These are phyloP conservation scores for Leucosporidium creatinivorum DNA, from an alignment of 768 basidiomycete genomes.

Conservation along the genomic window DNA sequence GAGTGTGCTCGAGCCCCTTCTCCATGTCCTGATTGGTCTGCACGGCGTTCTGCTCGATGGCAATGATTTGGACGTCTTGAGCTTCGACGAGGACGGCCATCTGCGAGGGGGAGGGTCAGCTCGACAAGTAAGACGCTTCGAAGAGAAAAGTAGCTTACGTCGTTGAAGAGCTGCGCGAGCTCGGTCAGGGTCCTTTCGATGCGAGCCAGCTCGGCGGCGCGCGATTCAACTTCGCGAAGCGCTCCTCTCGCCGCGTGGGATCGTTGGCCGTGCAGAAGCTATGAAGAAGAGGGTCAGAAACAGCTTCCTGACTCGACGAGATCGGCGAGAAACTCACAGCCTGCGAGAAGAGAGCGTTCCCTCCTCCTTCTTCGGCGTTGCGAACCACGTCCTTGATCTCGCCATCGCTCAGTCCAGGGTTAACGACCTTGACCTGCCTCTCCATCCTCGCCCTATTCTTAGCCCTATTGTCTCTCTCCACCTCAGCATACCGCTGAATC, in stretches of 20 bases:
- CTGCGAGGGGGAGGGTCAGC: constrained; percentile 42
- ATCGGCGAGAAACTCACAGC: constrained; percentile 1
- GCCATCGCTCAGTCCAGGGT: constrained; percentile 10
- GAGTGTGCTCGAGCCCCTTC: constrained; percentile 65
- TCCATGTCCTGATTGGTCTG: constrained; percentile 61
- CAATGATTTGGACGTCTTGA: constrained; percentile 64
- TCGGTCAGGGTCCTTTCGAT: constrained; percentile 78
- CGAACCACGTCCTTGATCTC: constrained; percentile 14
- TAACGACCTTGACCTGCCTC: constrained; percentile 44
- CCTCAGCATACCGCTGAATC: constrained; percentile 44
- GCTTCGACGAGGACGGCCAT: constrained; percentile 71
- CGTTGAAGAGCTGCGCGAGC: constrained; percentile 73
- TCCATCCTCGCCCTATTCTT: constrained; percentile 45
- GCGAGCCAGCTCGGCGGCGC: constrained; percentile 69
- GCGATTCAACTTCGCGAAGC: constrained; percentile 75
- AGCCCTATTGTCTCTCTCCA: constrained; percentile 44
- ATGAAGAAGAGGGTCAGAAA: constrained; percentile 44
- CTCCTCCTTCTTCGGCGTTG: constrained; percentile 17
- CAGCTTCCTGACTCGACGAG: constrained; percentile 40
- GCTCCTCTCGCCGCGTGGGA: constrained; percentile 59
- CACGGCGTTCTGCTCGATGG: constrained; percentile 56
- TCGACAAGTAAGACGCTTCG: neutral
- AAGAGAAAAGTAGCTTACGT: constrained; percentile 46
- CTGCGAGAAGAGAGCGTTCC: constrained; percentile 19
- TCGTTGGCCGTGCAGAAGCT: constrained; percentile 55